phyloP scores from a whole-genome alignment of 208 protist genomes.

The Leishmania tarentolae region DNA sequence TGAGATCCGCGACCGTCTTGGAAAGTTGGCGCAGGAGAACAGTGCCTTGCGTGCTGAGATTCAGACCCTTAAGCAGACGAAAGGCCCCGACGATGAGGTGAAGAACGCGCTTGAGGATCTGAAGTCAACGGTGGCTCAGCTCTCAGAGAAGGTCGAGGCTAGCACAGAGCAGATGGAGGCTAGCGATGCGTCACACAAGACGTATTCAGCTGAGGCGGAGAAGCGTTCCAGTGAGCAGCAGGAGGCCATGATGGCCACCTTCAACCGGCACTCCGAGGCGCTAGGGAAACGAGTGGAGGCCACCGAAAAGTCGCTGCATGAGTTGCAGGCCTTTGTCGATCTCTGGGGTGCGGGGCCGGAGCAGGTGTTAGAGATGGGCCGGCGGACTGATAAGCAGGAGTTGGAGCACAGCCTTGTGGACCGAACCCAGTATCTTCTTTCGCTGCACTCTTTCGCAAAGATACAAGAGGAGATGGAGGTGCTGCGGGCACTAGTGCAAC shows the following conservation, averaged over 20 bases:
- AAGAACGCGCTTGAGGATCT: conserved; percentile 9
- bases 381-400: conserved; percentile 24
- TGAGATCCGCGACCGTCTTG: conserved; percentile 54
- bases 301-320: conserved; percentile 17
- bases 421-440: conserved; percentile 62
- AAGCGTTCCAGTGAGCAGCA: conserved; percentile 28
- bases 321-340: conserved; percentile 48
- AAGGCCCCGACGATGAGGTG: conserved; percentile 12
- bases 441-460: conserved; percentile 61
- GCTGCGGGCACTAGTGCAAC: conserved; percentile 58
- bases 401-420: conserved; percentile 52
- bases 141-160: conserved; percentile 20
- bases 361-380: conserved; percentile 49
- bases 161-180: conserved; percentile 9
- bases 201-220: conserved; percentile 10
- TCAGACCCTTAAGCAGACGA: conserved; percentile 40
- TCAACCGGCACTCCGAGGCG: conserved; percentile 12
- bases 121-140: conserved; percentile 16
- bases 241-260: conserved; percentile 6
- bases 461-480: conserved; percentile 73
- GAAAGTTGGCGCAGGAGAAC: conserved; percentile 60
- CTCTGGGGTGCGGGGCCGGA: conserved; percentile 55
- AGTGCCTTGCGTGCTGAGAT: conserved; percentile 44
- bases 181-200: conserved; percentile 9
- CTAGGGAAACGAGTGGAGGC: conserved; percentile 15